Base-by-base conservation (phyloP, 2,329 filamentous ascomycete species). In the Diaporthe ampelina region DNA sequence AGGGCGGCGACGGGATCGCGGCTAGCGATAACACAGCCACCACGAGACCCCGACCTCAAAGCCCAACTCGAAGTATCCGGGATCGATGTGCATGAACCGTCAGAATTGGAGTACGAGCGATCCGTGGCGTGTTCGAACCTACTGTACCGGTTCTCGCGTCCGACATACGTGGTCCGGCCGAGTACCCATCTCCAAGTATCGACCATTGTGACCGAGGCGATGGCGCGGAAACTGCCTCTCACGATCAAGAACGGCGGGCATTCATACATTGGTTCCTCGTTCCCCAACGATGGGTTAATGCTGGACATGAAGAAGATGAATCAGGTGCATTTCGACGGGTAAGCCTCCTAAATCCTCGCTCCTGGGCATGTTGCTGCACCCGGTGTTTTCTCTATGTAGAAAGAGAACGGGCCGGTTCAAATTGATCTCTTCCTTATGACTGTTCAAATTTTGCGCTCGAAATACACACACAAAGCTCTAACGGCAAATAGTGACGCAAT, bases 251-350 rank as follows among this genome's bases (percentile, higher is more conserved):
- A 78, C 68, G 78, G 78, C 7, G 81, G 82, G 0, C 81, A 83
- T 69, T 82, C 81, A 0, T 83, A 80, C 35, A 75, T 78, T 0
- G 82, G 82, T 0, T 77, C 76, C 57, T 83, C 82, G 0, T 79
- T 80, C 19, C 75, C 82, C 1, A 32, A 77, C 1, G 73, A 76
- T 1, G 79, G 80, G 0, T 78, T 83, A 26, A 79, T 77, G 8
- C 59, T 84, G 10, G 82, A 84, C 50, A 75, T 84, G 6, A 40
- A 69, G 0, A 77, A 76, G 6, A 80, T 83, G 81, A 81, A 81
- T 4, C 69, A 76, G 0, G 80, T 80, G 1, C 45, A 73, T 0
- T 74, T 82, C 10, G 77, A 82, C 48, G 76, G 76, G 15, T 67
- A 40, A 8, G 63, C 26, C 4, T 40, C 3, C 50, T 21, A 19